Conservation (phyloP, 495 filamentous ascomycete species). For the Penicillium manginii region DNA sequence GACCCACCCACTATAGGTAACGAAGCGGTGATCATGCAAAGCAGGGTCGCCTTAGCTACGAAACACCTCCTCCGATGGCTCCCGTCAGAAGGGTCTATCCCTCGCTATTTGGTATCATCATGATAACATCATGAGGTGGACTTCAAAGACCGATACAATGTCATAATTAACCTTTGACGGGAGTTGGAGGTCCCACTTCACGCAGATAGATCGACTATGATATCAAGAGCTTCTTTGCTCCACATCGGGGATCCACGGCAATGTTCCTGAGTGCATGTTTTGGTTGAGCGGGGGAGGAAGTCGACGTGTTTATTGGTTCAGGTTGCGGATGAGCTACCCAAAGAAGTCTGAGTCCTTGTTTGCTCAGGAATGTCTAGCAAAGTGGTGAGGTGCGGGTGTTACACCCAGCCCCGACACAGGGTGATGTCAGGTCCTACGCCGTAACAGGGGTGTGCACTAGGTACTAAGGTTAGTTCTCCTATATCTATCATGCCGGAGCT, state of each 20-base stretch:
- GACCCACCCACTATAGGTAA: constrained; percentile 21
- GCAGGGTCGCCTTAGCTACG: neutral
- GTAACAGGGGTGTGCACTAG: constrained; percentile 6
- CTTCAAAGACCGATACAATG: neutral
- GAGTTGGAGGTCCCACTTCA: neutral
- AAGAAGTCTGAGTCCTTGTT: constrained; percentile 18
- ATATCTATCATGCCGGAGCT: constrained; percentile 31
- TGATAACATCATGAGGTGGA: constrained; percentile 13
- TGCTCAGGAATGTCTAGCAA: constrained; percentile 31
- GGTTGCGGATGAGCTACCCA: neutral
- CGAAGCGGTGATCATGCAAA: constrained; percentile 18
- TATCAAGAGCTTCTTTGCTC: neutral
- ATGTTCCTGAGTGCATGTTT: neutral
- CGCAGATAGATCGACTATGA: neutral
- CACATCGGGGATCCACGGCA: constrained; percentile 1
- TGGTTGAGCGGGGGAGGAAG: neutral
- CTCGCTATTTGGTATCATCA: constrained; percentile 18
- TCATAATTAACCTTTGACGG: neutral
- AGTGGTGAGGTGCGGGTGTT: constrained; percentile 20
- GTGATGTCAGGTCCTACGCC: constrained; percentile 29
- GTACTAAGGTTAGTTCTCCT: constrained; percentile 6
- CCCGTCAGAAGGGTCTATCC: constrained; percentile 9
- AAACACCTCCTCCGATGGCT: neutral
- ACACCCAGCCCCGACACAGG: constrained; percentile 23
- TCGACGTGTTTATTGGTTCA: constrained; percentile 2